These are phyloP conservation scores for Curvularia sp. DNA, from an alignment of 2,329 filamentous ascomycete species.

Conservation along the genomic window DNA sequence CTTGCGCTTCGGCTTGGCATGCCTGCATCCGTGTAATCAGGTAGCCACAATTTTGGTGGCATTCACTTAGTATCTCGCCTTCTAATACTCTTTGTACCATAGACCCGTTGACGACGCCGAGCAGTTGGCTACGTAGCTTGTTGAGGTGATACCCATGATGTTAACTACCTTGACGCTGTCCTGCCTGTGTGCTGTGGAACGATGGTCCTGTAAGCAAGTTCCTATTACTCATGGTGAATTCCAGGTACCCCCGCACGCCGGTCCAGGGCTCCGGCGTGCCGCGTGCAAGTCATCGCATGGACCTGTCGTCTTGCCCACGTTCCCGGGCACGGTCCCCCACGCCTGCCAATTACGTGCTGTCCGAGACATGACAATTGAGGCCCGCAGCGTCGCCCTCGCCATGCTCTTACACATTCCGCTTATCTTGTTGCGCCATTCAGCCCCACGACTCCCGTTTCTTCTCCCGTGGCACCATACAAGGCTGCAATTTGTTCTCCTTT, in stretches of 20 bases:
- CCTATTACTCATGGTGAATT: conserved; percentile 23
- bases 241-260: conserved; percentile 16
- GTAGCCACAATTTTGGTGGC: conserved; percentile 23
- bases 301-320: conserved; percentile 28
- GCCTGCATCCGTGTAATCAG: conserved; percentile 44
- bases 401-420: conserved; percentile 27
- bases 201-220: conserved; percentile 24
- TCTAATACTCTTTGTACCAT: conserved; percentile 45
- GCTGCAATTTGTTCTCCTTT: conserved; percentile 24
- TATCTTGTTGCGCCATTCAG: conserved; percentile 33
- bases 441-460: conserved; percentile 38
- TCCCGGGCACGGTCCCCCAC: conserved; percentile 15
- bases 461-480: conserved; percentile 28
- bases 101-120: conserved; percentile 35
- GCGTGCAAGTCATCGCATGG: conserved; percentile 20
- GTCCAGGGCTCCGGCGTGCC: conserved; percentile 6
- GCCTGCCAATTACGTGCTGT: conserved; percentile 11
- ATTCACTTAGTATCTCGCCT: conserved; percentile 26
- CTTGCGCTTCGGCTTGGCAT: conserved; percentile 89
- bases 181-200: conserved; percentile 10
- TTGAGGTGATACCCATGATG: conserved; percentile 47
- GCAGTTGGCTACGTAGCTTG: conserved; percentile 36
- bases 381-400: conserved; percentile 22
- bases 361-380: conserved; percentile 15
- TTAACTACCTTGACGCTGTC: conserved; percentile 23